phyloP scores from a whole-genome alignment of 306 rosid genomes.

The Glycine soja region DNA sequence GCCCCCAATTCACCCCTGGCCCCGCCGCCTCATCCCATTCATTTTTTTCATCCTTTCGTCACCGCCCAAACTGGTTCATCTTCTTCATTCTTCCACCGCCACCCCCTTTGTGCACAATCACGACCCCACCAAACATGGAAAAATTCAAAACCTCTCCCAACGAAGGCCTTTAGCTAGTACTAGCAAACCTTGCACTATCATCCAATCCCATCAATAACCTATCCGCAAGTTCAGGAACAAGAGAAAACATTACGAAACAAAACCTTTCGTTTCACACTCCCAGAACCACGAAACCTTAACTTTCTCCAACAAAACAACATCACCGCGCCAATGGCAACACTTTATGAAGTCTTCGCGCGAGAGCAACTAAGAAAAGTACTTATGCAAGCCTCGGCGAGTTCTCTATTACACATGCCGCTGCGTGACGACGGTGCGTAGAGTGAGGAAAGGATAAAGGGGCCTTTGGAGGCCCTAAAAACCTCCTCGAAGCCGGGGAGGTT shows the following conservation, averaged over 20 bases:
- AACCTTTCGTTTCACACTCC: constrained; percentile 37
- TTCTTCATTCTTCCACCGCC: no score
- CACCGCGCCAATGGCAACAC: constrained; percentile 52
- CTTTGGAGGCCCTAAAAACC: constrained; percentile 53
- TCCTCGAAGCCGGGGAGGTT: constrained; percentile 39
- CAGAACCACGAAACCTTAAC: constrained; percentile 28
- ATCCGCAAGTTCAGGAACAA: constrained; percentile 59
- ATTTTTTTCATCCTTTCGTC: no score
- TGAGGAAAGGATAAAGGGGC: constrained; percentile 60
- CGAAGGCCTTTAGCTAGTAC: constrained; percentile 7
- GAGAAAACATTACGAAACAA: constrained; percentile 56
- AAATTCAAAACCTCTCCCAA: constrained; percentile 59
- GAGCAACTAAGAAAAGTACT: constrained; percentile 56
- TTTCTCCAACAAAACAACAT: constrained; percentile 65
- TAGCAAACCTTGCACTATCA: constrained; percentile 36
- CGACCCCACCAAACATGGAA: constrained; percentile 35
- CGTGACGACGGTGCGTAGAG: constrained; percentile 55
- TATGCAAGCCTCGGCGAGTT: constrained; percentile 54
- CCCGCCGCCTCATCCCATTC: no score
- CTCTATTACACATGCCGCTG: constrained; percentile 33
- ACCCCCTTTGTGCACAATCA: no score
- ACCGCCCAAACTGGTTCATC: no score
- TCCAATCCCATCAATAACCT: constrained; percentile 59
- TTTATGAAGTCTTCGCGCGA: constrained; percentile 33
- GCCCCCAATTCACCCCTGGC: no score